phyloP scores from a whole-genome alignment of 2,329 filamentous ascomycete species.

The Magnaporthiopsis poae region DNA sequence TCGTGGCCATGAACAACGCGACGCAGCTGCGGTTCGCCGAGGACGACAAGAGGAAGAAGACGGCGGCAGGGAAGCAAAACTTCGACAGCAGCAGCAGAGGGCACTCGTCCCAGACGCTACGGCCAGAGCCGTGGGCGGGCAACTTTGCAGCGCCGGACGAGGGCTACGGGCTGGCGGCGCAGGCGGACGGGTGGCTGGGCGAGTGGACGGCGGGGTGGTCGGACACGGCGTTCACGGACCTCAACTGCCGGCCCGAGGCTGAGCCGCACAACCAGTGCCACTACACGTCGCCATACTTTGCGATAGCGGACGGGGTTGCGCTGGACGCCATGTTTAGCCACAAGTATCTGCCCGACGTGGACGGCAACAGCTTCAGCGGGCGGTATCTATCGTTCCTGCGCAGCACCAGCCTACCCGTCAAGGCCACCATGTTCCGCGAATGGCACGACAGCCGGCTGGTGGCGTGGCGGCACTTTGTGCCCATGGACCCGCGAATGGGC shows the following conservation, averaged over 20 bases:
- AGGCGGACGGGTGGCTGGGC: slow-evolving; percentile 33
- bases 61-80: slow-evolving; percentile 15
- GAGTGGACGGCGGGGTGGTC: slow-evolving; percentile 41
- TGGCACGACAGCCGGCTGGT: slow-evolving; percentile 70
- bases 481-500: slow-evolving; percentile 63
- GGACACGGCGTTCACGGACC: slow-evolving; percentile 43
- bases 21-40: slow-evolving; percentile 46
- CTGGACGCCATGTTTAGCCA: slow-evolving; percentile 45
- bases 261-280: slow-evolving; percentile 27
- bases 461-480: slow-evolving; percentile 72
- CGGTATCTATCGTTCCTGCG: slow-evolving; percentile 60
- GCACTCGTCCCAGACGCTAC: not conserved
- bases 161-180: slow-evolving; percentile 38
- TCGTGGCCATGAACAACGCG: slow-evolving; percentile 62
- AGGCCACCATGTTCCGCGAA: slow-evolving; percentile 67
- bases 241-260: slow-evolving; percentile 36
- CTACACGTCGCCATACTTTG: slow-evolving; percentile 40
- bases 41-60: slow-evolving; percentile 15
- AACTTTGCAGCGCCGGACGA: slow-evolving; percentile 46
- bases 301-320: slow-evolving; percentile 27
- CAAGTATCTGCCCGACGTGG: slow-evolving; percentile 68
- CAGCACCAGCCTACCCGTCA: slow-evolving; percentile 62
- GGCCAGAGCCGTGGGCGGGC: not conserved
- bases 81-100: not conserved
- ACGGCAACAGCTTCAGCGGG: slow-evolving; percentile 63